Evolutionary conservation across 345 rosid species (phyloP).

Genomic region (Euphorbia tirucalli): DNA sequence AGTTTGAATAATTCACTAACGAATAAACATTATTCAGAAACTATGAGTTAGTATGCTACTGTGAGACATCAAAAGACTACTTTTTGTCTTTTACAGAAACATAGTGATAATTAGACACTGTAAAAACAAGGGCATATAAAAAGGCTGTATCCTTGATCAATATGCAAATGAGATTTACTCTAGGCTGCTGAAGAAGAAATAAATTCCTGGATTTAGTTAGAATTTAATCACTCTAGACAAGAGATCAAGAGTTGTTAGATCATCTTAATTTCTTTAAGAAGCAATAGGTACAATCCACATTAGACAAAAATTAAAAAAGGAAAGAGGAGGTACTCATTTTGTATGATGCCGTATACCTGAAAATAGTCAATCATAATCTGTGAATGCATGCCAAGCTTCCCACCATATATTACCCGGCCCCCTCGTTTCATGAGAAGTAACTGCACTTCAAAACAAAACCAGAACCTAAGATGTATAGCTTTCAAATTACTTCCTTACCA

Average conservation of each 20-base stretch:
- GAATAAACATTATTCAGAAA: not conserved
- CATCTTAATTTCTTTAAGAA: not conserved
- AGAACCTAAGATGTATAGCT: conserved; percentile 1
- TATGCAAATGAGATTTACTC: not conserved
- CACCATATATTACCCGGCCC: conserved; percentile 82
- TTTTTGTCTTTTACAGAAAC: not conserved
- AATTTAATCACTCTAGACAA: not conserved
- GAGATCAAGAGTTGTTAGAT: not conserved
- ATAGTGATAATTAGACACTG: not conserved
- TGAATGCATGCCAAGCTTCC: conserved; percentile 72
- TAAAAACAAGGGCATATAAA: not conserved
- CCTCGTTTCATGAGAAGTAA: conserved; percentile 98
- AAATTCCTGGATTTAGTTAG: not conserved
- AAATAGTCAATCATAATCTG: conserved; percentile 68
- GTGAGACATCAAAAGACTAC: not conserved
- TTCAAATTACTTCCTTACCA: not conserved
- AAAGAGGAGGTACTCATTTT: not conserved
- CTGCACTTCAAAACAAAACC: conserved; percentile 37
- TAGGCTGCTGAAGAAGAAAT: not conserved
- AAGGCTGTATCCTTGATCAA: not conserved
- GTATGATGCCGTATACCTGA: conserved; percentile 48
- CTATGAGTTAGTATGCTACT: not conserved
- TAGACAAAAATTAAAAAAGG: not conserved
- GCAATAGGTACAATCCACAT: not conserved
- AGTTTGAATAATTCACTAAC: not conserved